Base-by-base conservation (phyloP, 805 yeast genomes). In the Suhomyces pyralidae region DNA sequence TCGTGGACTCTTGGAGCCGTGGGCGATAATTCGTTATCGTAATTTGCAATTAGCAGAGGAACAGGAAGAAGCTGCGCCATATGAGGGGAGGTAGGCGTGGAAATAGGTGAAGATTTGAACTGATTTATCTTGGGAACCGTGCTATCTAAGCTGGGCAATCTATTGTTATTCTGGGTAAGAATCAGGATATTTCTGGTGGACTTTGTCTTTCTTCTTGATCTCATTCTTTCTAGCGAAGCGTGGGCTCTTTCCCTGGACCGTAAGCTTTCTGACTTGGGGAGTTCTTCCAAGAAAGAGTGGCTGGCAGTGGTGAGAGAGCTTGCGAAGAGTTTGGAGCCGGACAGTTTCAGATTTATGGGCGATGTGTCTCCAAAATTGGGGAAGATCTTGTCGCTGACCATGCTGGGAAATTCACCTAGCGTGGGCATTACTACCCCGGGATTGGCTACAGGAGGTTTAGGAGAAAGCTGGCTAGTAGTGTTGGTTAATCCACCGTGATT, bases 161-260 rank as follows among this genome's bases (percentile, higher is more conserved):
- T 54, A 17, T 57, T 48, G 44, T 54, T 58, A 30, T 56, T 61
- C 26, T 64, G 65, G 12, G 70, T 59, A 47, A 66, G 55, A 10
- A 63, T 55, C 63, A 59, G 67, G 7, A 65, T 58, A 48, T 65
- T 68, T 50, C 70, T 59, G 2, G 59, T 53, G 40, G 63, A 59
- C 58, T 78, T 81, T 54, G 83, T 79, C 63, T 78, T 78, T 50
- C 88, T 68, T 53, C 88, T 73, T 42, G 81, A 80, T 53, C 79
- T 74, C 77, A 84, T 84, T 64, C 90, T 70, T 51, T 80, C 74
- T 17, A 84, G 61, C 0, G 88, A 83, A 0, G 88, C 88, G 59
- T 83, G 84, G 0, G 89, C 88, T 57, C 88, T 70, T 57, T 82
- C 88, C 36, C 76, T 71, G 1, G 87, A 81, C 50, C 84, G 68